These are phyloP conservation scores for Rhododendron griersonianum DNA, from an alignment of 148 eudicot species.

Conservation along the genomic window DNA sequence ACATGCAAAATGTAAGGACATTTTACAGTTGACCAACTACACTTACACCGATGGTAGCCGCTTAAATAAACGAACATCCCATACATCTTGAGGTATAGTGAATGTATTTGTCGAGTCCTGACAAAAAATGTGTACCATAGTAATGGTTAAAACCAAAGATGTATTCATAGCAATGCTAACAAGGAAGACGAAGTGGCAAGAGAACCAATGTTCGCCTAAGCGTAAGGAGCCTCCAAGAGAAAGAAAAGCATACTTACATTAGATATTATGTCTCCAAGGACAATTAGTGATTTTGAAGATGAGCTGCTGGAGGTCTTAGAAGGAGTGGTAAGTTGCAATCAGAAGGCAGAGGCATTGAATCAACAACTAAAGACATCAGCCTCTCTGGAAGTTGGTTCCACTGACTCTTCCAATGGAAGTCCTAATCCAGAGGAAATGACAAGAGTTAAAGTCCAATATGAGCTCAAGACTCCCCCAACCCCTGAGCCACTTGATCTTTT, in stretches of 20 bases:
- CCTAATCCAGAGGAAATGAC: too few relatives aligned
- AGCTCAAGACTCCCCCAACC: too few relatives aligned
- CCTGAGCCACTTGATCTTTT: too few relatives aligned
- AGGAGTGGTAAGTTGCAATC: too few relatives aligned
- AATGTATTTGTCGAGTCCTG: slow-evolving; percentile 63
- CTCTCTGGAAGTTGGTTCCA: too few relatives aligned
- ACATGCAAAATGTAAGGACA: background rate
- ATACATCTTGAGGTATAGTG: slow-evolving; percentile 64
- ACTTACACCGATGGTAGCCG: slow-evolving; percentile 69
- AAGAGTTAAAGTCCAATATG: too few relatives aligned
- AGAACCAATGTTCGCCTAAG: background rate
- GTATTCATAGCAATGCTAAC: background rate
- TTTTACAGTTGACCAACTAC: background rate
- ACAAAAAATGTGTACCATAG: slow-evolving; percentile 9
- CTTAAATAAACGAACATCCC: slow-evolving; percentile 85
- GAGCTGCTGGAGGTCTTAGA: too few relatives aligned
- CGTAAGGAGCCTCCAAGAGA: background rate
- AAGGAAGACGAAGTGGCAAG: background rate
- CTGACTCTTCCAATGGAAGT: too few relatives aligned
- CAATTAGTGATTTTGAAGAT: slow-evolving; percentile 19
- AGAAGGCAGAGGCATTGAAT: too few relatives aligned
- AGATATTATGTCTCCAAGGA: slow-evolving; percentile 63
- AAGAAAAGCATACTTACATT: slow-evolving; percentile 36
- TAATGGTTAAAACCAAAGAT: background rate
- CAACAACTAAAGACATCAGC: too few relatives aligned